A percentile compares a stretch with the other conserved stretches of the same genome.
Evolutionary conservation across 805 yeast genomes (phyloP).

Genomic region (Myxozyma udenii): DNA sequence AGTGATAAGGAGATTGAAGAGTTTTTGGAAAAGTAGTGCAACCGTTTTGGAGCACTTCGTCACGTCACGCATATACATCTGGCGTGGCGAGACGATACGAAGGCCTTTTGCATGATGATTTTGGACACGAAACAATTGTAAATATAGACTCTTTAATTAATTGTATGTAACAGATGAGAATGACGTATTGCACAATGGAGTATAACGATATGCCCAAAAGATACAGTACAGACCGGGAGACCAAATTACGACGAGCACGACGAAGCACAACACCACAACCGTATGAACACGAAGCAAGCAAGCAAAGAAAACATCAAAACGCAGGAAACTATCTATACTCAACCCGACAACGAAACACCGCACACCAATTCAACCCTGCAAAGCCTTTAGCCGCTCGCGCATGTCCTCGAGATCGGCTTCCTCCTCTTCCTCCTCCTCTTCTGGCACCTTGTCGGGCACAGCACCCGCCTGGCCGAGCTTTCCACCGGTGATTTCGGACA

Average conservation of each 20-base stretch:
- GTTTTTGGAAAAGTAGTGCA: slow-evolving; percentile 11
- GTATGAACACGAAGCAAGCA: not conserved
- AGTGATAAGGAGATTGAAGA: slow-evolving; percentile 19
- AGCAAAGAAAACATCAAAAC: not conserved
- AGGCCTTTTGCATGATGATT: not conserved
- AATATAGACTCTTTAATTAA: not conserved
- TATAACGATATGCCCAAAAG: not conserved
- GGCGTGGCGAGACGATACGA: not conserved
- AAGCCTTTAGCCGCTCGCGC: slow-evolving; percentile 83
- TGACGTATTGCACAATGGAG: not conserved
- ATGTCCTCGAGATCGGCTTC: slow-evolving; percentile 75
- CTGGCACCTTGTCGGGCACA: slow-evolving; percentile 36
- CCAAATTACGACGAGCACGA: too few species aligned
- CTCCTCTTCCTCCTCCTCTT: slow-evolving; percentile 53
- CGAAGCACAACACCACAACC: not conserved
- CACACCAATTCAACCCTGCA: slow-evolving; percentile 52
- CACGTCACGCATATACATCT: too few species aligned
- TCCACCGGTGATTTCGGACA: slow-evolving; percentile 47
- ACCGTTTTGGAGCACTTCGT: too few species aligned
- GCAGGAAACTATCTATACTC: not conserved
- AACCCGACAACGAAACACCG: not conserved
- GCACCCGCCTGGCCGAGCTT: slow-evolving; percentile 42
- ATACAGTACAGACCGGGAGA: not conserved
- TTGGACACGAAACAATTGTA: not conserved
- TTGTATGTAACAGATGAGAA: not conserved